Evolutionary conservation across 345 rosid genomes (phyloP).

Genomic region (Physaria fendleri): DNA sequence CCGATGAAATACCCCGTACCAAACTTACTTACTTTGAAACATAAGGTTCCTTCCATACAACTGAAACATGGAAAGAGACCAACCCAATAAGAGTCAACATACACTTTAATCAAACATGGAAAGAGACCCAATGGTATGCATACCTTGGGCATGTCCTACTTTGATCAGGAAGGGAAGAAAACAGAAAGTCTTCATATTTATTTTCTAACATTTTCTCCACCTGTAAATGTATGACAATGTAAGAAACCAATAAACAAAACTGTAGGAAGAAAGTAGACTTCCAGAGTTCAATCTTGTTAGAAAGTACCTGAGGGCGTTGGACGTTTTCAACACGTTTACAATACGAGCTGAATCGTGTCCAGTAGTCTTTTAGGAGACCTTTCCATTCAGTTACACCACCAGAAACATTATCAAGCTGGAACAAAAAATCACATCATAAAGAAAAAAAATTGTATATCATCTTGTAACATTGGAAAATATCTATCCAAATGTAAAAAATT

Average conservation of each 20-base stretch:
- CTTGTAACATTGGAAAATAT: not conserved
- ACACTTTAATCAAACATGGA: constrained; percentile 11
- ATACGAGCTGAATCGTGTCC: constrained; percentile 84
- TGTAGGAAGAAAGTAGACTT: constrained; percentile 1
- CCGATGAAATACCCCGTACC: constrained; percentile 93
- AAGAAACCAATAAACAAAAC: not conserved
- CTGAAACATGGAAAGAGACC: constrained; percentile 42
- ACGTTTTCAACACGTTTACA: constrained; percentile 56
- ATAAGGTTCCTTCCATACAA: constrained; percentile 77
- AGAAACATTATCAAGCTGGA: constrained; percentile 97
- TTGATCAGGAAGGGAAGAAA: constrained; percentile 70
- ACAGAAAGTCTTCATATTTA: constrained; percentile 64
- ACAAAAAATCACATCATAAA: not conserved
- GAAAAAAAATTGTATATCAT: constrained; percentile 4
- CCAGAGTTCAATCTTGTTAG: constrained; percentile 4
- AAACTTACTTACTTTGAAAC: constrained; percentile 74
- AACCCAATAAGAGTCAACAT: not conserved
- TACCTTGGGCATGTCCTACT: constrained; percentile 83
- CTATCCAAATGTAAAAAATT: constrained; percentile 2
- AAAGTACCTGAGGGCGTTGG: constrained; percentile 72
- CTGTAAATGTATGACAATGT: constrained; percentile 34
- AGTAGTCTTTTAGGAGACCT: constrained; percentile 86
- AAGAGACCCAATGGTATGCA: constrained; percentile 1
- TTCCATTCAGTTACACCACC: constrained; percentile 96
- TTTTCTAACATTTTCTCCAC: constrained; percentile 97